Evolutionary conservation across 352 stramenopile species (phyloP).

Genomic region (Globisporangium paddicum): DNA sequence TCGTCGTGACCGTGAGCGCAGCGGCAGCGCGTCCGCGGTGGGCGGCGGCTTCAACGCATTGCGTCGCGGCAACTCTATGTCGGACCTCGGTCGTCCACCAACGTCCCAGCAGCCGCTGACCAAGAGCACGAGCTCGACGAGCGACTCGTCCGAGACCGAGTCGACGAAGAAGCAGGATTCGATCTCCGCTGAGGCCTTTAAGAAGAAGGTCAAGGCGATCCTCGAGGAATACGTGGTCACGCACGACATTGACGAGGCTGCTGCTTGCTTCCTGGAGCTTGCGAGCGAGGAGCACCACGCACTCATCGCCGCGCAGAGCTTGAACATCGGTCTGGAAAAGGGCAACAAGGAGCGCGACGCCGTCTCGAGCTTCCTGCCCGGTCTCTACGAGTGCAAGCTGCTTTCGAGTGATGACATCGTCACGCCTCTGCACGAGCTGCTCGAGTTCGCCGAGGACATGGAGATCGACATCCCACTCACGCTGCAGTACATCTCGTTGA

Average conservation of each 20-base stretch:
- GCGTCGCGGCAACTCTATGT: constrained; percentile 14
- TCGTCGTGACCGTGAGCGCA: constrained; percentile 48
- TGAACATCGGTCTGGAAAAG: constrained; percentile 74
- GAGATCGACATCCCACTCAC: constrained; percentile 81
- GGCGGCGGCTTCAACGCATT: constrained; percentile 9
- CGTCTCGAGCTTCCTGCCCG: constrained; percentile 45
- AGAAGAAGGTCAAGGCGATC: constrained; percentile 86
- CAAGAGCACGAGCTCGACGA: constrained; percentile 4
- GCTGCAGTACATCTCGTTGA: constrained; percentile 61
- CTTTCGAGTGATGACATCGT: constrained; percentile 35
- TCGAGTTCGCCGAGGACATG: constrained; percentile 76
- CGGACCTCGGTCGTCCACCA: constrained; percentile 28
- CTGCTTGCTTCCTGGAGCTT: constrained; percentile 47
- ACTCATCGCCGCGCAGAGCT: constrained; percentile 39
- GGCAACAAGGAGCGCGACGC: constrained; percentile 56
- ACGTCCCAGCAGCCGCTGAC: constrained; percentile 25
- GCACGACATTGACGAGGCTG: constrained; percentile 81
- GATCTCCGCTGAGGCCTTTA: constrained; percentile 52
- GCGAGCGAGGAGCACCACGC: constrained; percentile 42
- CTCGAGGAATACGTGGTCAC: constrained; percentile 83
- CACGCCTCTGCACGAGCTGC: constrained; percentile 40
- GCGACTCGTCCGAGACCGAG: background rate
- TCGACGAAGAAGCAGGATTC: background rate
- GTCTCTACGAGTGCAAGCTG: constrained; percentile 45
- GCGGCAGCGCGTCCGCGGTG: constrained; percentile 43